Evolutionary conservation across 208 protist genomes (phyloP), one percentile per base, ranked within the genome.

Genomic region (Trypanosomatidae sp.): DNA sequence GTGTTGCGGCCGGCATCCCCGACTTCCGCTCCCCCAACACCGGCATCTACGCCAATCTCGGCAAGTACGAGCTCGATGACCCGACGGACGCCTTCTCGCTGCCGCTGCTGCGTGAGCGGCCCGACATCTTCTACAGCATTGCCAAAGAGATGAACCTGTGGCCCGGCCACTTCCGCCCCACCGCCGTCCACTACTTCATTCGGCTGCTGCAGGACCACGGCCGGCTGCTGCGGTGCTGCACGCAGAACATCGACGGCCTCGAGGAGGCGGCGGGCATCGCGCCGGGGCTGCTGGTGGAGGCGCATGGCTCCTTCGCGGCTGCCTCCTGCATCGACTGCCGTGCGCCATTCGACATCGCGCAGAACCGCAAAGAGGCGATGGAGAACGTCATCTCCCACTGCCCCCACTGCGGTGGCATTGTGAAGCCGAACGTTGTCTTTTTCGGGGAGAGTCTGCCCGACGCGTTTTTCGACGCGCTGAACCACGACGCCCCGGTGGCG

Each of bases 201-300:
- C 85, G 86, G 59, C 77, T 99, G 5, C 84, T 99, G 41, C 62
- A 88, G 1, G 88, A 99, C 17, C 93, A 98, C 67, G 95, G 94
- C 4, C 64, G 94, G 19, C 82, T 99, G 55, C 82, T 98, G 44
- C 83, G 96, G 25, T 93, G 90, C 56, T 99, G 97, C 76, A 99
- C 98, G 55, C 98, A 99, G 71, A 99, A 99, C 86, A 99, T 99
- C 73, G 98, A 99, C 71, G 88, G 87, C 0, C 86, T 99, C 2
- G 98, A 99, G 71, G 53, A 74, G 55, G 72, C 76, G 0, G 90
- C 93, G 2, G 97, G 97, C 0, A 64, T 99, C 2, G 83, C 92
- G 36, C 66, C 67, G 25, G 66, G 91, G 19, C 77, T 90, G 5
- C 79, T 99, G 0, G 95, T 99, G 2, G 96, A 99, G 75, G 96